Evolutionary conservation across 257 asterid genomes (phyloP).

Genomic region (Ligustrum vulgare): DNA sequence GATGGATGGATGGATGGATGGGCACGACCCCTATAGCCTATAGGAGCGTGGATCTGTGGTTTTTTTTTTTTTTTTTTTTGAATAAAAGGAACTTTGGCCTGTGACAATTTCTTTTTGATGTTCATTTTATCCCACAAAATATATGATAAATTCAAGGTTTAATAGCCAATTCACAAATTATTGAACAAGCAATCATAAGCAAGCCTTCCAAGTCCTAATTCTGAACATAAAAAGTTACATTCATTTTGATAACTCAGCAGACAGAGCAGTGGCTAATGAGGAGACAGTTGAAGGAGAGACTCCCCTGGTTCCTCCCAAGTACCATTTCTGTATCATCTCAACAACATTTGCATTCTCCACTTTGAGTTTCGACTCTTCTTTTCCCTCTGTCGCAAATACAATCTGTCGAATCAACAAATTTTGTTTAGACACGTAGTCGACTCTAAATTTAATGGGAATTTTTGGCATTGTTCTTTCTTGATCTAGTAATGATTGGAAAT

Average conservation of each 20-base stretch:
- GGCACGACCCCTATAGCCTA: too few species aligned
- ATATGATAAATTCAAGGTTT: too few species aligned
- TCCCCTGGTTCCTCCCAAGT: constrained; percentile 68
- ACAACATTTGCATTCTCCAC: constrained; percentile 81
- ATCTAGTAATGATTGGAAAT: background rate
- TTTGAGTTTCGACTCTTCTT: constrained; percentile 54
- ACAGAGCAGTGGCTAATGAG: constrained; percentile 52
- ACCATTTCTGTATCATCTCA: constrained; percentile 77
- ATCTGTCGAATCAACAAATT: constrained; percentile 36
- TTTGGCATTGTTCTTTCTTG: background rate
- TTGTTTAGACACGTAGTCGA: background rate
- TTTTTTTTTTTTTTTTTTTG: too few species aligned
- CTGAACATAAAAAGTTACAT: background rate
- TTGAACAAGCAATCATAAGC: background rate
- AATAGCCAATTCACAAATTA: background rate
- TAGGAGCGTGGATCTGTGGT: too few species aligned
- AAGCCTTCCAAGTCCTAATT: background rate
- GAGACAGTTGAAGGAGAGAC: constrained; percentile 69
- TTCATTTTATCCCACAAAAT: too few species aligned
- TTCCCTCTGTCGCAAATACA: constrained; percentile 53
- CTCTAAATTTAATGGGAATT: background rate
- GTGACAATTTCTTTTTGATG: too few species aligned
- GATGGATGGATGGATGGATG: too few species aligned
- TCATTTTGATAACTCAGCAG: constrained; percentile 44
- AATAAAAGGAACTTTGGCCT: too few species aligned